Evolutionary conservation across 176 grass and related monocot genomes (phyloP).

Genomic region (Zea mays): DNA sequence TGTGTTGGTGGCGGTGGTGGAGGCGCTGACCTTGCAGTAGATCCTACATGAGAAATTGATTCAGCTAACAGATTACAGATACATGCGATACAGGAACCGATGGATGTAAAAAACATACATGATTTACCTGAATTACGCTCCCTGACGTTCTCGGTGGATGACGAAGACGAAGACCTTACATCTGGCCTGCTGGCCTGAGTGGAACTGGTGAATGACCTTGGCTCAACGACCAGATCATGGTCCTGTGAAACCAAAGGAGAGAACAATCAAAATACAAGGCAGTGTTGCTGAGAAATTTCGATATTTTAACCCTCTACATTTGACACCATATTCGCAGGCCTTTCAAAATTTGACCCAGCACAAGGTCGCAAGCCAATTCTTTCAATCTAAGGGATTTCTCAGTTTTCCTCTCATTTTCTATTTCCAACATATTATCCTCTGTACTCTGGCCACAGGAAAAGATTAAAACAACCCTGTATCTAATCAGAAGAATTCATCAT

Average conservation of each 20-base stretch:
- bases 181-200: constrained; percentile 51
- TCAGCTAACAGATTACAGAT: constrained; percentile 34
- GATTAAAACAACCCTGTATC: too few relatives aligned
- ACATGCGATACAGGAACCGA: background rate
- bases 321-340: too few relatives aligned
- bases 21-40: constrained; percentile 46
- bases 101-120: background rate
- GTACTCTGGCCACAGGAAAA: too few relatives aligned
- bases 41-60: constrained; percentile 44
- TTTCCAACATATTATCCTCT: too few relatives aligned
- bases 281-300: too few relatives aligned
- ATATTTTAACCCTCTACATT: too few relatives aligned
- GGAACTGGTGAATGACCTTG: constrained; percentile 54
- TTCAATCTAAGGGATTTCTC: too few relatives aligned
- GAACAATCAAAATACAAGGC: too few relatives aligned
- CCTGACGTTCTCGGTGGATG: constrained; percentile 50
- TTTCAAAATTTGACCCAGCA: too few relatives aligned
- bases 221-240: constrained; percentile 65
- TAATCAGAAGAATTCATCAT: too few relatives aligned
- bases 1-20: constrained; percentile 24
- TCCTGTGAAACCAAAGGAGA: constrained; percentile 59
- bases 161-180: constrained; percentile 55
- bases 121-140: constrained; percentile 63
- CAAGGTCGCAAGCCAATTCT: too few relatives aligned
- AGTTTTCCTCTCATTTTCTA: too few relatives aligned